Percentiles rank a stretch among this genome's conserved stretches.
These are phyloP conservation scores for Penicillium taxi DNA, from an alignment of 495 filamentous ascomycete species.

Conservation along the genomic window DNA sequence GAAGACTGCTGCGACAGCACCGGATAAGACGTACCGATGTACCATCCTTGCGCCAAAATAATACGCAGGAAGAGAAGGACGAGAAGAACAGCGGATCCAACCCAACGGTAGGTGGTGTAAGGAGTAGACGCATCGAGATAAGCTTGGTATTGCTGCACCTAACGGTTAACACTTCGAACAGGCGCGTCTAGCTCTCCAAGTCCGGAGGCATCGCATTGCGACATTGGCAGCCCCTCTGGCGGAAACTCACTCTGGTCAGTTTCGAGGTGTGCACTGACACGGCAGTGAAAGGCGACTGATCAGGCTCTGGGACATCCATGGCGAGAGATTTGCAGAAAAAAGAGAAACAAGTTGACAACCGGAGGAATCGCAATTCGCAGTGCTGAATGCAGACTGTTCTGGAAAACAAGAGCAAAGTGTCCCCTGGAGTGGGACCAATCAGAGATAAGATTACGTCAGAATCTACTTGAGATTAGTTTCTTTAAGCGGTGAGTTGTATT, in stretches of 20 bases:
- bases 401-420: conserved; percentile 35
- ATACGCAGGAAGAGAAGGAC: conserved; percentile 81
- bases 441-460: conserved; percentile 9
- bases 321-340: conserved; percentile 8
- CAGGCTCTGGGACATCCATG: conserved; percentile 75
- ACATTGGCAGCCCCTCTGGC: conserved; percentile 8
- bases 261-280: conserved; percentile 77
- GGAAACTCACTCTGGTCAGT: conserved; percentile 53
- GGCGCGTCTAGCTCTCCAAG: no score
- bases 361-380: conserved; percentile 14
- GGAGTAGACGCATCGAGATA: conserved; percentile 90
- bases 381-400: conserved; percentile 24
- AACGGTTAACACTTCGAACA: conserved; percentile 13
- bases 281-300: conserved; percentile 75
- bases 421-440: conserved; percentile 26
- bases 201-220: conserved; percentile 6
- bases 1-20: no score
- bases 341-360: conserved; percentile 7
- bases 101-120: conserved; percentile 81
- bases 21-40: conserved; percentile 64
- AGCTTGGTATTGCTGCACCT: conserved; percentile 78
- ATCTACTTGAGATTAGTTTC: no score
- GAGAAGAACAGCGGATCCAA: conserved; percentile 65
- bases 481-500: no score
- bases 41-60: conserved; percentile 91